Conservation (phyloP, 176 grass and related monocot genomes). For the Ensete ventricosum region DNA sequence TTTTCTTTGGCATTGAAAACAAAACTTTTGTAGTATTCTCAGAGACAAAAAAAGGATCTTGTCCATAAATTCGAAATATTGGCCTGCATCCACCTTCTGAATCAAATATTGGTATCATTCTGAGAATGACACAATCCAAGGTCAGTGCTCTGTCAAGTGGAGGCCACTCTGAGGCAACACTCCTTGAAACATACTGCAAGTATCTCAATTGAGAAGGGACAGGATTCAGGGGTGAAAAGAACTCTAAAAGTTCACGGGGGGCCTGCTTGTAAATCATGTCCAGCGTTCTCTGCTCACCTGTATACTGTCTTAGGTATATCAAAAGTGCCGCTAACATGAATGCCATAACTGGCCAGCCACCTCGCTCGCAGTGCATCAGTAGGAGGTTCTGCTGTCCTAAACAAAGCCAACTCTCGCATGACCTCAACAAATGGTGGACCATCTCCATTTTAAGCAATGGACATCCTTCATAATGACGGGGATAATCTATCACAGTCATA, state of each 20-base stretch:
- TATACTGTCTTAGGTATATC: slow-evolving; percentile 72
- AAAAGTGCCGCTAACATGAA: slow-evolving; percentile 85
- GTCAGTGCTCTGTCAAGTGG: slow-evolving; percentile 63
- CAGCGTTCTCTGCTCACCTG: slow-evolving; percentile 70
- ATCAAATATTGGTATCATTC: slow-evolving; percentile 66
- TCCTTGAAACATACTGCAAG: slow-evolving; percentile 66
- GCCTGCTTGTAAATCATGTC: slow-evolving; percentile 95
- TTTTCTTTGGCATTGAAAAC: slow-evolving; percentile 77
- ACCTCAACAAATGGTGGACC: slow-evolving; percentile 77
- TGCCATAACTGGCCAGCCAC: slow-evolving; percentile 71
- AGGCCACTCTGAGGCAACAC: slow-evolving; percentile 79
- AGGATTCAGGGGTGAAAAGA: slow-evolving; percentile 63
- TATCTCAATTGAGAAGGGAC: slow-evolving; percentile 92
- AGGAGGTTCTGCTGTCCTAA: slow-evolving; percentile 54
- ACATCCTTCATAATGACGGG: slow-evolving; percentile 74
- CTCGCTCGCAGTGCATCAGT: slow-evolving; percentile 74
- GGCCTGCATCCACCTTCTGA: slow-evolving; percentile 60
- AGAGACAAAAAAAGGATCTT: slow-evolving; percentile 56
- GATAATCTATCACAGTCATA: slow-evolving; percentile 75
- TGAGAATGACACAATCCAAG: slow-evolving; percentile 69
- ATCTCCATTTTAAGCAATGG: slow-evolving; percentile 79
- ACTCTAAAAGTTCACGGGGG: slow-evolving; percentile 49
- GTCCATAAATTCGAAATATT: slow-evolving; percentile 84
- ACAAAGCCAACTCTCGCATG: slow-evolving; percentile 74
- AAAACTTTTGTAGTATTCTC: slow-evolving; percentile 72